Evolutionary conservation across 331 rosid species (phyloP).

Genomic region (Malus hybrid): DNA sequence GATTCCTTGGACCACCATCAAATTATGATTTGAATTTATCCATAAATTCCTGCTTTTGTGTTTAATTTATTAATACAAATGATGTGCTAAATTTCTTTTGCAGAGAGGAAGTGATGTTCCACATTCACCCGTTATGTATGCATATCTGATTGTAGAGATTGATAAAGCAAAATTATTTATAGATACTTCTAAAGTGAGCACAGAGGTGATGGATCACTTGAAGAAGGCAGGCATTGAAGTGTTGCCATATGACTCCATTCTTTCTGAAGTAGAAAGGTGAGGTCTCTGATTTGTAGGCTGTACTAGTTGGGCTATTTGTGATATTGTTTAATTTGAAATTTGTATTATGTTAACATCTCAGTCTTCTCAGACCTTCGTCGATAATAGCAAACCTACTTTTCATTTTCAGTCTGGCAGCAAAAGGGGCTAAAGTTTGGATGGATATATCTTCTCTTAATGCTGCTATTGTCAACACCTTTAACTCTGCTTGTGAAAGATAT

Average conservation of each 20-base stretch:
- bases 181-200: slow-evolving; percentile 60
- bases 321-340: background rate
- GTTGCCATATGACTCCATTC: slow-evolving; percentile 70
- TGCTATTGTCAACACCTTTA: slow-evolving; percentile 73
- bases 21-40: background rate
- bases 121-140: slow-evolving; percentile 91
- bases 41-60: background rate
- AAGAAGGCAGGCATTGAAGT: slow-evolving; percentile 63
- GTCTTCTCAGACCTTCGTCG: background rate
- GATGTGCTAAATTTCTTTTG: slow-evolving; percentile 15
- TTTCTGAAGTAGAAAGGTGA: slow-evolving; percentile 74
- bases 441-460: slow-evolving; percentile 83
- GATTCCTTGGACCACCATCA: background rate
- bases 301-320: background rate
- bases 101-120: slow-evolving; percentile 98
- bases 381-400: background rate
- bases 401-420: slow-evolving; percentile 69
- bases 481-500: slow-evolving; percentile 59
- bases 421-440: slow-evolving; percentile 66
- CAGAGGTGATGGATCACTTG: slow-evolving; percentile 80
- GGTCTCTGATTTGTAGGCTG: background rate
- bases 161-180: slow-evolving; percentile 70
- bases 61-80: slow-evolving; percentile 14
- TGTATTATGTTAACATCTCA: background rate
- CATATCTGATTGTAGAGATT: slow-evolving; percentile 82